Evolutionary conservation across 441 rosid species (phyloP), one percentile per base, ranked within the genome.

Genomic region (Arabidopsis hybrid): DNA sequence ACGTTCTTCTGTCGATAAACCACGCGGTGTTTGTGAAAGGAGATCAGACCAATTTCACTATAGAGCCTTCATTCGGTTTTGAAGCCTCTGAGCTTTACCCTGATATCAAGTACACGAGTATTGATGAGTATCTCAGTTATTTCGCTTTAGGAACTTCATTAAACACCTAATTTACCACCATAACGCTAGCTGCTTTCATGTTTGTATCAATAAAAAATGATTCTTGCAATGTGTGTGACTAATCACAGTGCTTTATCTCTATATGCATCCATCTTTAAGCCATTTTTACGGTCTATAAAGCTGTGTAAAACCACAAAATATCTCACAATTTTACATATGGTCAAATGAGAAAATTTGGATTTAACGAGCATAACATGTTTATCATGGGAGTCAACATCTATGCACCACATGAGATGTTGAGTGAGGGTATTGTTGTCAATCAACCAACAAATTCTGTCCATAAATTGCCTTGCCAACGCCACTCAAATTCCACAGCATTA

Each of bases 41-140:
- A 52, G 87, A 87, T 52, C 83, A 79, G 14, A 82, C 85, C 42
- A 80, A 80, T 74, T 82, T 87, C 1, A 68, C 63, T 72, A 82
- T 85, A 31, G 88, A 87, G 60, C 75, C 87, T 49, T 81, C 83
- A 0, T 78, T 82, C 4, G 89, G 86, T 13, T 63, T 77, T 52
- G 88, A 85, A 70, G 86, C 91, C 9, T 80, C 86, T 60, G 75
- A 84, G 83, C 83, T 86, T 26, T 86, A 82, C 76, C 87, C 86
- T 16, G 83, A 86, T 59, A 85, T 86, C 42, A 79, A 84, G 52
- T 84, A 84, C 84, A 79, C 85, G 1, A 79, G 68, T 9, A 73
- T 86, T 38, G 89, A 84, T 3, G 86, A 86, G 17, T 75, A 57
- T 58, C 86, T 86, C n/a, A 73, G 76, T 29, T 79, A 47, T 4